A percentile compares a stretch with the other conserved stretches of the same genome.
Evolutionary conservation across 192 early-diverging fungal species (phyloP).

Genomic region (Backusella macrospora): DNA sequence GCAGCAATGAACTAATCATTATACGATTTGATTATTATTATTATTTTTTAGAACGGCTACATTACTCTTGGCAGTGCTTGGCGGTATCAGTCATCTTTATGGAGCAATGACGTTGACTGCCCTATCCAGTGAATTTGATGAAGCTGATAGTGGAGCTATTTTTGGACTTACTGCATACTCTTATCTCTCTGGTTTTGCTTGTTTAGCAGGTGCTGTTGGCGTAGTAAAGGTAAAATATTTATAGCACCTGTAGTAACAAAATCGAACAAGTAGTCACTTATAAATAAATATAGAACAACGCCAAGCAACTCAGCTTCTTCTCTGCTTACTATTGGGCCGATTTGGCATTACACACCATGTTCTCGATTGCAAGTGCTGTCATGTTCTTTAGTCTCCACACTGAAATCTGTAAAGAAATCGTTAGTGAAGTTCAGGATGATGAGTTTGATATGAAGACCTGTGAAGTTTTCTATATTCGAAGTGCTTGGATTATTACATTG

Average conservation of each 20-base stretch:
- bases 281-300: conserved; percentile 24
- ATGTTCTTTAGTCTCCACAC: conserved; percentile 29
- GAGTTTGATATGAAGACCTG: conserved; percentile 32
- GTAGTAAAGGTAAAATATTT: conserved; percentile 25
- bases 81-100: conserved; percentile 33
- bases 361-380: conserved; percentile 32
- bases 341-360: conserved; percentile 29
- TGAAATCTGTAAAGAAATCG: conserved; percentile 34
- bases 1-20: neutral
- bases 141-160: conserved; percentile 17
- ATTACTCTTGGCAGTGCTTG: conserved; percentile 32
- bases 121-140: conserved; percentile 26
- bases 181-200: conserved; percentile 33
- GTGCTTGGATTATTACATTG: conserved; percentile 28
- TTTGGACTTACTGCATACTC: conserved; percentile 35
- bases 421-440: conserved; percentile 21
- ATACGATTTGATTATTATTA: neutral
- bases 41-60: conserved; percentile 33
- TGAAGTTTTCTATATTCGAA: conserved; percentile 31
- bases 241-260: neutral
- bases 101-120: conserved; percentile 28
- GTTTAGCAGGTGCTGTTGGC: conserved; percentile 35
- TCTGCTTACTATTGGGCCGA: conserved; percentile 35
- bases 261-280: neutral
- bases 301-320: conserved; percentile 31